phyloP scores from a whole-genome alignment of 2,329 filamentous ascomycete species.

The Fusarium sarcochroum region DNA sequence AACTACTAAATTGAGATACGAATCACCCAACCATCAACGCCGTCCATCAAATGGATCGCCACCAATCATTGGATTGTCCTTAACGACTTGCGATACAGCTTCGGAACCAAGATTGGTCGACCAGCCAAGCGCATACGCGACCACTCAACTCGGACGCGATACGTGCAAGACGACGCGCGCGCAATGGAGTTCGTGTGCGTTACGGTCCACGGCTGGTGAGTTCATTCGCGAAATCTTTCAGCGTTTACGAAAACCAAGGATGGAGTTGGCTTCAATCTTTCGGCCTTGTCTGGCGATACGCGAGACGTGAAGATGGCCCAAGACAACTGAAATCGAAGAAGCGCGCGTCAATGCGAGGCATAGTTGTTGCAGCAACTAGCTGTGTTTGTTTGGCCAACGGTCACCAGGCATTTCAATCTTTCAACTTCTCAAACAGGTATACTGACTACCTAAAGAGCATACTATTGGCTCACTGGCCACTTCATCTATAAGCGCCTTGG shows the following conservation, averaged over 20 bases:
- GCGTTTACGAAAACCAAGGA: conserved; percentile 15
- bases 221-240: background rate
- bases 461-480: conserved; percentile 14
- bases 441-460: background rate
- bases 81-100: conserved; percentile 14
- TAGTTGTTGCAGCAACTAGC: conserved; percentile 19
- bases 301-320: conserved; percentile 7
- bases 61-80: conserved; percentile 27
- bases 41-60: background rate
- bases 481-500: conserved; percentile 8
- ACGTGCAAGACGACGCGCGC: conserved; percentile 31
- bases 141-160: background rate
- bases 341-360: conserved; percentile 45
- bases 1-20: conserved; percentile 27
- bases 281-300: conserved; percentile 23
- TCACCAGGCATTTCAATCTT: background rate
- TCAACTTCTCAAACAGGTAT: conserved; percentile 1
- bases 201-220: background rate
- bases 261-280: conserved; percentile 7
- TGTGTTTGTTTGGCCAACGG: conserved; percentile 9
- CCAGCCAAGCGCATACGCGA: background rate
- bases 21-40: conserved; percentile 1
- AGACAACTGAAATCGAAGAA: conserved; percentile 21
- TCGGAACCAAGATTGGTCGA: conserved; percentile 6
- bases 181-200: conserved; percentile 8